Percentiles rank a stretch among this genome's conserved stretches.
Conservation (phyloP, 148 eudicot species). For the Drosera capensis region DNA sequence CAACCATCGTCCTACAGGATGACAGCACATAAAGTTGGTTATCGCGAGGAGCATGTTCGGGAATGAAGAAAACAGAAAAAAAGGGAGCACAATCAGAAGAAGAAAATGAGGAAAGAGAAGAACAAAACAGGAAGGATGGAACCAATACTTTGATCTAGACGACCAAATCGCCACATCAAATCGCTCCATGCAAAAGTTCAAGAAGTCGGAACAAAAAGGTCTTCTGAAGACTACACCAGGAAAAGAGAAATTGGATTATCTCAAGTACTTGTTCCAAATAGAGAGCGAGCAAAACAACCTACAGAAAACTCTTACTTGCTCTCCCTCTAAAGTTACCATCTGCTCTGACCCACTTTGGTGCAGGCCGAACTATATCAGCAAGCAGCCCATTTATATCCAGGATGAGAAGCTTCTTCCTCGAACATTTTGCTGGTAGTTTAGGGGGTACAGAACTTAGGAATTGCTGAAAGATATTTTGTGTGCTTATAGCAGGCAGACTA, state of each 20-base stretch:
- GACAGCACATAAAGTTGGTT: slow-evolving; percentile 2
- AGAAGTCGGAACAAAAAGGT: slow-evolving; percentile 62
- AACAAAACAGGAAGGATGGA: background rate
- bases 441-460: slow-evolving; percentile 20
- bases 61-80: background rate
- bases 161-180: slow-evolving; percentile 89
- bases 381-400: slow-evolving; percentile 89
- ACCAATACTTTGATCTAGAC: slow-evolving; percentile 61
- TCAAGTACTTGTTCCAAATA: background rate
- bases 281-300: background rate
- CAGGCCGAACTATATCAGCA: slow-evolving; percentile 69
- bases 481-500: slow-evolving; percentile 14
- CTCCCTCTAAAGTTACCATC: slow-evolving; percentile 52
- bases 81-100: slow-evolving; percentile 3
- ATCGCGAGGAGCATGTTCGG: too few species aligned
- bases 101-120: background rate
- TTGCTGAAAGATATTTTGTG: slow-evolving; percentile 13
- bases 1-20: slow-evolving; percentile 51
- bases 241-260: background rate
- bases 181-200: slow-evolving; percentile 75
- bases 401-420: slow-evolving; percentile 65
- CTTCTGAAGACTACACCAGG: slow-evolving; percentile 55
- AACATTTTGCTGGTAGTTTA: slow-evolving; percentile 15
- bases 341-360: slow-evolving; percentile 58
- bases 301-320: slow-evolving; percentile 37